Conservation (phyloP, 2,329 filamentous ascomycete species). For the Fusarium clavum region DNA sequence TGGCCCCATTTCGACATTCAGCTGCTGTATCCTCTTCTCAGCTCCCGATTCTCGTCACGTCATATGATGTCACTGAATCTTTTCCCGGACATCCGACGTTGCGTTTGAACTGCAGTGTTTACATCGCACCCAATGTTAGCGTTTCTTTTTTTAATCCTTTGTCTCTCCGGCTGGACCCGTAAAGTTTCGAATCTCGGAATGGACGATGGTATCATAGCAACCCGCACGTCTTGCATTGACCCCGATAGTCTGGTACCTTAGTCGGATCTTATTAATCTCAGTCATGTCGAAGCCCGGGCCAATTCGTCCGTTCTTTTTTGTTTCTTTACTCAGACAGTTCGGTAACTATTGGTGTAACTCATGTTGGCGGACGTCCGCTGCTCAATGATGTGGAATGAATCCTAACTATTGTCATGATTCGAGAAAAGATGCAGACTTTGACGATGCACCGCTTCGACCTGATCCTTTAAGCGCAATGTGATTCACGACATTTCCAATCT, state of each 20-base stretch:
- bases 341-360: neutral
- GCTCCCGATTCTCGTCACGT: slow-evolving; percentile 23
- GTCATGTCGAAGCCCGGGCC: slow-evolving; percentile 4
- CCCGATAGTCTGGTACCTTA: slow-evolving; percentile 20
- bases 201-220: slow-evolving; percentile 17
- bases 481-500: slow-evolving; percentile 78
- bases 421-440: slow-evolving; percentile 21
- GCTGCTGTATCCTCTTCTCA: slow-evolving; percentile 17
- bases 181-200: neutral
- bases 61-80: slow-evolving; percentile 35
- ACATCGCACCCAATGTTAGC: neutral
- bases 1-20: neutral
- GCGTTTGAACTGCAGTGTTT: slow-evolving; percentile 9
- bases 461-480: slow-evolving; percentile 55
- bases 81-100: slow-evolving; percentile 14
- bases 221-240: neutral
- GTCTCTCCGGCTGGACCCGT: neutral
- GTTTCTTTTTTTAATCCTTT: neutral
- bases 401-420: slow-evolving; percentile 21
- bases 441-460: slow-evolving; percentile 1
- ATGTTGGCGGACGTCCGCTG: too few relatives aligned
- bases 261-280: neutral
- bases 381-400: slow-evolving; percentile 1
- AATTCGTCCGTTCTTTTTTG: neutral
- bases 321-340: neutral